Conservation (phyloP, 805 yeast genomes). For the Cyberlindnera amylophila region DNA sequence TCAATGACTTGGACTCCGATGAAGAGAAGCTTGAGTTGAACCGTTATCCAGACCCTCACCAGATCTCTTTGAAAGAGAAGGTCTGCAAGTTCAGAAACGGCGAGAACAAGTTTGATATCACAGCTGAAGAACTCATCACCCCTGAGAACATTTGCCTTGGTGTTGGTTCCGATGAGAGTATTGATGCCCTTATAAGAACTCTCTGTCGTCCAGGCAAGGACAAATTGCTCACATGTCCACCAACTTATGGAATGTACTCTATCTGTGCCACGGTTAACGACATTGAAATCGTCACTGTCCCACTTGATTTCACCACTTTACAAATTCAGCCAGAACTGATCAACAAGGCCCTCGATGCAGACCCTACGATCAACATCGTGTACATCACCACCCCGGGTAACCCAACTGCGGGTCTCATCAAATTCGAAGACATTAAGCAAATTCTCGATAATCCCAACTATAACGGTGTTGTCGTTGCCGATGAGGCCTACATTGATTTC, state of each 20-base stretch:
- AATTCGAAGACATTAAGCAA: constrained; percentile 43
- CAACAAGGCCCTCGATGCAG: constrained; percentile 46
- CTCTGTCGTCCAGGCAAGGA: constrained; percentile 80
- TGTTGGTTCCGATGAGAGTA: constrained; percentile 96
- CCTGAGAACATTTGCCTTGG: constrained; percentile 83
- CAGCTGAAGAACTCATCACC: constrained; percentile 33
- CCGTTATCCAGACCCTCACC: constrained; percentile 98
- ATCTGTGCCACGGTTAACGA: constrained; percentile 91
- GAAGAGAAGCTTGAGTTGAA: constrained; percentile 61
- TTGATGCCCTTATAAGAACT: constrained; percentile 83
- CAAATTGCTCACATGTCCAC: constrained; percentile 83
- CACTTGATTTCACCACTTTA: constrained; percentile 64
- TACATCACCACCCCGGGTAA: constrained; percentile 96
- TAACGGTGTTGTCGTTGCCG: constrained; percentile 81
- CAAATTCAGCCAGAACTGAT: constrained; percentile 58
- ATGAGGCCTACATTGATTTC: constrained; percentile 95
- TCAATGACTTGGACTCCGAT: constrained; percentile 38
- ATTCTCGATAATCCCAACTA: constrained; percentile 46
- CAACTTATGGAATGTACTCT: constrained; percentile 96
- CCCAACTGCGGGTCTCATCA: constrained; percentile 77
- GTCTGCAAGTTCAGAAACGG: constrained; percentile 68
- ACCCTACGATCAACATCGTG: constrained; percentile 63
- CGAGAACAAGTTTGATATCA: constrained; percentile 30
- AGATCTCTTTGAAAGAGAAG: constrained; percentile 65
- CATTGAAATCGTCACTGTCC: constrained; percentile 70